Evolutionary conservation across 169 alveolate genomes (phyloP), one percentile per base, ranked within the genome.

Genomic region (Plasmodium yoelii): DNA sequence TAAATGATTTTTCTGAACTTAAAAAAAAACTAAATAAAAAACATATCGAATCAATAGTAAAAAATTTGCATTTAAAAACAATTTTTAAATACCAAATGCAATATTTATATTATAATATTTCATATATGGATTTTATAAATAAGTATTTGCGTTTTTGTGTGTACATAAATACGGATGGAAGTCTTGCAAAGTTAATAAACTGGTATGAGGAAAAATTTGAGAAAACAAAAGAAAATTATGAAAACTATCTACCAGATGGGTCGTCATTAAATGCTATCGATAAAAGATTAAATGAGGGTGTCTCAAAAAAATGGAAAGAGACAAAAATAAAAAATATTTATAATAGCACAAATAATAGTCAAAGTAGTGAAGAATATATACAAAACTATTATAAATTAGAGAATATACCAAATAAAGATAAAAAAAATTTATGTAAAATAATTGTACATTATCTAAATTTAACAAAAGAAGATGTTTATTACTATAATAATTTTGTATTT

Each of bases 21-120:
- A 63, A 75, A 63, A 82, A 82, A 56, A 67, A 67, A 42, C 39
- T 82, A 55, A 82, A 53, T 57, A 61, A 67, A 53, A 44, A 82
- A n/a, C 82, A 82, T 18, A 67, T 82, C 15, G 53, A 53, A 53
- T 53, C 53, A 19, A 71, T 82, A 42, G 22, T 82, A 10, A 57
- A 53, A 34, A 67, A 9, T 57, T 18, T 82, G 18, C 28, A 82
- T 61, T 46, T 82, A 60, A 82, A 82, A 34, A 34, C 19, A 18
- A 67, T 82, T 55, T 82, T 82, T 61, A 82, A 46, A 44, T 67
- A 82, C 24, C 90, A 82, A 28, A 19, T 34, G 15, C 19, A 82
- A 47, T 82, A 67, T 56, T 34, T 82, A 57, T 82, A 82, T 42
- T 71, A 67, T 56, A 56, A 22, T 67, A 53, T 82, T 28, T 53